Evolutionary conservation across 2,329 filamentous ascomycete genomes (phyloP).

Genomic region (Pyrenophora graminea): DNA sequence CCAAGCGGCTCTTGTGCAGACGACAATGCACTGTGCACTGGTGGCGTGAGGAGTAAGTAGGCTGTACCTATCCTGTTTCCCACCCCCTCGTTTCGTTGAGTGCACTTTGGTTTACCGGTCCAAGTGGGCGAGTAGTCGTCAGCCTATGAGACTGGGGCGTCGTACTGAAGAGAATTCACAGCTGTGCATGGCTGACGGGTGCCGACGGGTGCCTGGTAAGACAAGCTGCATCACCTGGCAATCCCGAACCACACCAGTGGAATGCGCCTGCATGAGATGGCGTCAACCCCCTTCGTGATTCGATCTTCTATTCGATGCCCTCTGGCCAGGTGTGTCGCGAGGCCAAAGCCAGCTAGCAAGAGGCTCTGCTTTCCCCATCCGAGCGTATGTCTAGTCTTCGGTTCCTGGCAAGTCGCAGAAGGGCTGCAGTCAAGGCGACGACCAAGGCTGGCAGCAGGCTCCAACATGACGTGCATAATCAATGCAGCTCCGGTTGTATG

Average conservation of each 20-base stretch:
- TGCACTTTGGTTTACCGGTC: conserved; percentile 18
- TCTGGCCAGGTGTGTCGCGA: conserved; percentile 2
- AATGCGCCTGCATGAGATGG: conserved; percentile 23
- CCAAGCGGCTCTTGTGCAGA: conserved; percentile 24
- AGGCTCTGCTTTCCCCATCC: conserved; percentile 44
- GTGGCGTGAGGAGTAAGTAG: conserved; percentile 22
- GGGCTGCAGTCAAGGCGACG: conserved; percentile 1
- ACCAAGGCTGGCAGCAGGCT: conserved; percentile 1
- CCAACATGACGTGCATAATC: background rate
- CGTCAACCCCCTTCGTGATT: conserved; percentile 28
- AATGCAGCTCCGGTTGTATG: background rate
- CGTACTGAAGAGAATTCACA: too few relatives aligned
- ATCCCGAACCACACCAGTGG: conserved; percentile 35
- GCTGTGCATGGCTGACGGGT: conserved; percentile 23
- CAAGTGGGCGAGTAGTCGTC: conserved; percentile 13
- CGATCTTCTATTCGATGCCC: conserved; percentile 22
- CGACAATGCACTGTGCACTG: conserved; percentile 1
- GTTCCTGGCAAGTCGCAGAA: conserved; percentile 32
- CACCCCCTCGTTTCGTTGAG: conserved; percentile 14
- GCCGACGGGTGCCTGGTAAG: conserved; percentile 24
- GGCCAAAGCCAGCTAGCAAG: conserved; percentile 24
- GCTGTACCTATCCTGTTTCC: conserved; percentile 1
- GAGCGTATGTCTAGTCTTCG: conserved; percentile 30
- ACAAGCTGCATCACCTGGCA: conserved; percentile 37
- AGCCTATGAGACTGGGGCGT: background rate